Base-by-base conservation (phyloP, 1,284 basidiomycete genomes). In the Leccinum griseonigrum region DNA sequence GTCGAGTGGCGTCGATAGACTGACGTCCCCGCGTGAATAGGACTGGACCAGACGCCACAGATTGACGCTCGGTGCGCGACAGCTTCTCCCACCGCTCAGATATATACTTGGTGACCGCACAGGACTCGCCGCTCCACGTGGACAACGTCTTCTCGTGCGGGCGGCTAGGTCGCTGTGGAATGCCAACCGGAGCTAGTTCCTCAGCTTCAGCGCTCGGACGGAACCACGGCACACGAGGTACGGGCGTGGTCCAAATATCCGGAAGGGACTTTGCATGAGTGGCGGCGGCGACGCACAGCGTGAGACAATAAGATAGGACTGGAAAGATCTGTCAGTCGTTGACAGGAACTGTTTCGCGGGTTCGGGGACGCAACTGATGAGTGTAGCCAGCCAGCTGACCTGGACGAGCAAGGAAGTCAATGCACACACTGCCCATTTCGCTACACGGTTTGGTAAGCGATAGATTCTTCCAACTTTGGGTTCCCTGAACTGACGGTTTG, bases 171-270 rank as follows among this genome's bases (percentile, higher is more conserved):
- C 50, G 40, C 3, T 58, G 52, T 46, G 58, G 28, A 38, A 56
- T 56, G 54, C 38, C 10, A 13, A 65, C 60, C 13, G 65, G 60
- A 38, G 55, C 43, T 1, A 36, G 26, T 11, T 31, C 43, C 34
- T 61, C 53, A 28, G 59, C 28, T 10, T 62, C 46, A 14, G 22
- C 22, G 48, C 48, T 59, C n/a, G 64, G 60, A 26, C 68, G 67
- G 69, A 87, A 89, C 88, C 88, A 89, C n/a, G 79, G 77, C 28
- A 87, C 75, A 10, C 72, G 68, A 63, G 82, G 80, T 46, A 88
- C 70, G 3, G 81, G 78, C 36, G 74, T 75, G 26, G 61, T 72
- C 86, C 86, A 89, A 58, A 90, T 74, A 34, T 75, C 73, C 5
- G 80, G 78, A 63, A 81, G 70, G 22, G 66, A 63, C 54, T 64